Evolutionary conservation across 345 rosid species (phyloP).

Genomic region (Murraya koenigii): DNA sequence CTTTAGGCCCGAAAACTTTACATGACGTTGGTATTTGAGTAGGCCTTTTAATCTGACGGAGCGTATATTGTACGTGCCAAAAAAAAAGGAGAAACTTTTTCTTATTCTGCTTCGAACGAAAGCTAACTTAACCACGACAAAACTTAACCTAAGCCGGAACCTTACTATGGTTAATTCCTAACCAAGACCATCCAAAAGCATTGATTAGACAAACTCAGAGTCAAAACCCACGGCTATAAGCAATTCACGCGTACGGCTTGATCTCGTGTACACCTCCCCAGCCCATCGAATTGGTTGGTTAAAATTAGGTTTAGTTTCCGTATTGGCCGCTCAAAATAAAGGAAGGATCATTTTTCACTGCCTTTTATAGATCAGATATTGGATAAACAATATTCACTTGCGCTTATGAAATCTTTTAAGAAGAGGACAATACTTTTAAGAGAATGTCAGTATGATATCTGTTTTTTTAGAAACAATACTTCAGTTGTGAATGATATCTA

Average conservation of each 20-base stretch:
- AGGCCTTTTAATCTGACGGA: no score
- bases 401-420: no score
- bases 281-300: slow-evolving; percentile 16
- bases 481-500: no score
- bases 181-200: neutral
- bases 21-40: no score
- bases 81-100: neutral
- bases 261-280: slow-evolving; percentile 26
- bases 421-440: no score
- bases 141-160: slow-evolving; percentile 14
- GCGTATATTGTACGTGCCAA: no score
- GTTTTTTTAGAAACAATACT: no score
- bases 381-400: no score
- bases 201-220: neutral
- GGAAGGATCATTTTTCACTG: no score
- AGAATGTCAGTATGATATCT: no score
- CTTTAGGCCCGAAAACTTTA: no score
- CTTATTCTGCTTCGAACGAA: slow-evolving; percentile 7
- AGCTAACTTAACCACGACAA: slow-evolving; percentile 44
- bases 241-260: slow-evolving; percentile 51
- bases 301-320: slow-evolving; percentile 26
- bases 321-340: neutral
- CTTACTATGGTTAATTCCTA: slow-evolving; percentile 30
- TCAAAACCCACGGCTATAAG: slow-evolving; percentile 15
- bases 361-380: no score